Base-by-base conservation (phyloP, 768 basidiomycete species). In the Dentipellis sp. region DNA sequence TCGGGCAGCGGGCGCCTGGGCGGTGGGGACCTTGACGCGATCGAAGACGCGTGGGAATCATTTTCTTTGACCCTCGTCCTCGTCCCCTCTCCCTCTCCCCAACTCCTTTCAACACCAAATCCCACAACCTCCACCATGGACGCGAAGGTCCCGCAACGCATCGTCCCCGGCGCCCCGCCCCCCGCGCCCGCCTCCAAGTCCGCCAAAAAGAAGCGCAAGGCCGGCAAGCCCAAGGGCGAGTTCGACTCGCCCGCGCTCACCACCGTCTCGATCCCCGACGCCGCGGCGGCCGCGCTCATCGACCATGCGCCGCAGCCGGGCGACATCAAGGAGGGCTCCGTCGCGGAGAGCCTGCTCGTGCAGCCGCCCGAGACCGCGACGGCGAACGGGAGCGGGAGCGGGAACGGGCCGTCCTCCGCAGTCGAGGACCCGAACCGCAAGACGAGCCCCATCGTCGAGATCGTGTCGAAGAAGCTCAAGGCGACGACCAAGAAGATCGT, bases 401-500 rank as follows among this genome's bases (percentile, higher is more conserved):
- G 29, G 29, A 61, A 61, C 40, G 61, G 61, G 50, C 19, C 40
- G 11, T n/a, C 56, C 2, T 55, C 59, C n/a, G 17, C 53, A 16
- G 45, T 37, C 22, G 40, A 42, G 29, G 58, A 71, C 36, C 62
- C 72, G 9, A 29, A 29, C 6, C 58, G 51, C 56, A 88, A 83
- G 66, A 70, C 67, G 16, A 88, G 85, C 59, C 84, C 91, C 8
- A 78, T 88, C 55, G 81, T 86, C 52, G 91, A 94, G 48, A 78
- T 94, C 59, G 72, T 94, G 59, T 75, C 77, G 64, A 94, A 92
- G 72, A 79, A 91, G 51, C 70, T 90, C 65, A 88, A 90, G 60
- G 75, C 79, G 39, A 78, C 89, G 19, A 78, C 76, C 54, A 94
- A 94, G 76, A 94, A 94, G 72, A 88, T 93, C 59, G 91, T 90